Conservation (phyloP, 306 rosid genomes). For the Geum urbanum region DNA sequence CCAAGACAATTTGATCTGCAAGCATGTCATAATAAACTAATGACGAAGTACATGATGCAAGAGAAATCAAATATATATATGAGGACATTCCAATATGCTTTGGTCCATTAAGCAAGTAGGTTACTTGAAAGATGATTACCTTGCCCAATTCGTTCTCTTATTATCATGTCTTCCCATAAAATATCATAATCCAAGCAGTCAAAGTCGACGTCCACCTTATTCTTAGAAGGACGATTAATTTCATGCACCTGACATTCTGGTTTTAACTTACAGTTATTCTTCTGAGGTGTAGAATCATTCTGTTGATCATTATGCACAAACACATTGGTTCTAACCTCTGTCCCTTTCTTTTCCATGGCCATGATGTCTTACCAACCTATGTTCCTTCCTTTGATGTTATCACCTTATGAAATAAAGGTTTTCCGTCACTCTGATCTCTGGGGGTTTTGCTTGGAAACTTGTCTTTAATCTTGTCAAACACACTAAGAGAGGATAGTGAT, state of each 20-base stretch:
- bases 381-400: conserved; percentile 76
- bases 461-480: conserved; percentile 47
- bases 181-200: conserved; percentile 93
- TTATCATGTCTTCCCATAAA: conserved; percentile 88
- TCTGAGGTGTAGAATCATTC: conserved; percentile 42
- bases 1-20: not conserved
- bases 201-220: conserved; percentile 65
- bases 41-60: too few species aligned
- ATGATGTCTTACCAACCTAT: conserved; percentile 76
- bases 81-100: too few species aligned
- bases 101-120: not conserved
- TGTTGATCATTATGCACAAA: conserved; percentile 61
- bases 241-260: conserved; percentile 52
- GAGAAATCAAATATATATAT: too few species aligned
- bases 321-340: conserved; percentile 43
- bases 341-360: conserved; percentile 80
- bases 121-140: conserved; percentile 38
- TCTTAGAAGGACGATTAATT: conserved; percentile 47
- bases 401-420: conserved; percentile 50
- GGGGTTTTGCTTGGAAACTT: conserved; percentile 45
- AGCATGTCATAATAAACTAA: not conserved
- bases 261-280: conserved; percentile 34
- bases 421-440: conserved; percentile 62
- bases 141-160: conserved; percentile 92
- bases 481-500: conserved; percentile 46